Evolutionary conservation across 805 yeast species (phyloP), one percentile per base, ranked within the genome.

Genomic region (Tetrapisispora nanseiensis): DNA sequence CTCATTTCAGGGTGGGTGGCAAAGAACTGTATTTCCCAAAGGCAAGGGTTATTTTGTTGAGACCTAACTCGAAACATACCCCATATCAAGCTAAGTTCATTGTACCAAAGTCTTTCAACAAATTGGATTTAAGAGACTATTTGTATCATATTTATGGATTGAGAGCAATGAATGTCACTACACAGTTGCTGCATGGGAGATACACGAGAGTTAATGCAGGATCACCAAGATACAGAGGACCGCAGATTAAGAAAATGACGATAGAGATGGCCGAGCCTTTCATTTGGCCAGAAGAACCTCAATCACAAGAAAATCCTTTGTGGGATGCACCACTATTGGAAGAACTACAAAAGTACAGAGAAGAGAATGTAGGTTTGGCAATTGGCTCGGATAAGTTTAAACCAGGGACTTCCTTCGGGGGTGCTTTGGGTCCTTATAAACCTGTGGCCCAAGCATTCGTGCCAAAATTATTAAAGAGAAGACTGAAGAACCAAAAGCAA

Each of bases 11-110:
- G 32, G 76, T 83, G 7, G 98, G 98, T 54, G 80, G 76, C 6
- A 77, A 74, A 50, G 70, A 82, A 48, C 69, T 83, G 9, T 89
- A 77, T 60, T 84, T 90, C 62, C 98, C 98, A 26, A 78, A 78
- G 47, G 95, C 94, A 1, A 71, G 90, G 47, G 70, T 90, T 30
- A 76, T 84, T 39, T 69, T 90, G 26, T 66, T 92, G 48, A 75
- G 95, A 58, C 95, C 97, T 33, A 84, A 84, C 56, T 96, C 97
- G n/a, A 85, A 85, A 57, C 95, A 86, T 65, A 84, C 96, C 0
- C 99, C 99, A 37, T 89, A 84, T 66, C 97, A 87, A 65, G 97
- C 97, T 39, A 87, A 86, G 62, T 92, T 92, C 65, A 77, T 85
- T 49, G 98, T 94, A 16, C 98, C 99, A 13, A 78, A 83, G 57